A percentile compares a stretch with the other conserved stretches of the same genome.
These are phyloP conservation scores for Podila minutissima DNA, from an alignment of 192 early-diverging fungal genomes.

Conservation along the genomic window DNA sequence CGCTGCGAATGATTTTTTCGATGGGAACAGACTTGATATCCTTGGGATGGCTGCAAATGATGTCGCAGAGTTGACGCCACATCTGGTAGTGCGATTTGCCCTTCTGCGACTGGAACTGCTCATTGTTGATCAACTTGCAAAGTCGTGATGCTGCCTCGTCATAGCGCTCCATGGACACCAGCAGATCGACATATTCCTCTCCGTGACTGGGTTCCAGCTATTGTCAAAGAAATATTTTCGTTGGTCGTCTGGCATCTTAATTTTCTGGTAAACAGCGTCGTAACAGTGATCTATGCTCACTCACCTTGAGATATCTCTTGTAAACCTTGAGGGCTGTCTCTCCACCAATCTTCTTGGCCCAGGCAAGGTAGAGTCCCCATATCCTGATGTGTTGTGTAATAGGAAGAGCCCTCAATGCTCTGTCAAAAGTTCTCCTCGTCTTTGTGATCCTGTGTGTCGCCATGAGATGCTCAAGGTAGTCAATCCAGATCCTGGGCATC, in stretches of 20 bases:
- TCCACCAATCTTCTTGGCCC: constrained; percentile 81
- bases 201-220: constrained; percentile 81
- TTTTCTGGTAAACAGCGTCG: too few species aligned
- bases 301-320: constrained; percentile 81
- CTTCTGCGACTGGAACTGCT: constrained; percentile 70
- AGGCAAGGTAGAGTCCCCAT: constrained; percentile 88
- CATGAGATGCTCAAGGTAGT: constrained; percentile 76
- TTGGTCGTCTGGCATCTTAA: too few species aligned
- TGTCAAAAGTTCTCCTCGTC: constrained; percentile 90
- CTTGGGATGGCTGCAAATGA: constrained; percentile 80
- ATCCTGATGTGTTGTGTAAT: constrained; percentile 93
- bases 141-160: constrained; percentile 83
- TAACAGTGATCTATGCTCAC: not conserved
- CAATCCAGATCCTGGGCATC: constrained; percentile 95
- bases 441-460: constrained; percentile 74
- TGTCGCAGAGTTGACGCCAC: constrained; percentile 87
- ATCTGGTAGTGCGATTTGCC: constrained; percentile 79
- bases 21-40: constrained; percentile 75
- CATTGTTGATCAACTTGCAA: constrained; percentile 75
- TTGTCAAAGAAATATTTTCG: not conserved
- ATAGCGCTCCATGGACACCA: constrained; percentile 72
- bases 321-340: constrained; percentile 85
- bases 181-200: constrained; percentile 78
- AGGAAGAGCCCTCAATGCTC: constrained; percentile 87
- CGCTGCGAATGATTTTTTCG: constrained; percentile 85